A percentile compares a stretch with the other conserved stretches of the same genome.
These are phyloP conservation scores for Filosporella fistucella DNA, from an alignment of 495 filamentous ascomycete genomes.

Conservation along the genomic window DNA sequence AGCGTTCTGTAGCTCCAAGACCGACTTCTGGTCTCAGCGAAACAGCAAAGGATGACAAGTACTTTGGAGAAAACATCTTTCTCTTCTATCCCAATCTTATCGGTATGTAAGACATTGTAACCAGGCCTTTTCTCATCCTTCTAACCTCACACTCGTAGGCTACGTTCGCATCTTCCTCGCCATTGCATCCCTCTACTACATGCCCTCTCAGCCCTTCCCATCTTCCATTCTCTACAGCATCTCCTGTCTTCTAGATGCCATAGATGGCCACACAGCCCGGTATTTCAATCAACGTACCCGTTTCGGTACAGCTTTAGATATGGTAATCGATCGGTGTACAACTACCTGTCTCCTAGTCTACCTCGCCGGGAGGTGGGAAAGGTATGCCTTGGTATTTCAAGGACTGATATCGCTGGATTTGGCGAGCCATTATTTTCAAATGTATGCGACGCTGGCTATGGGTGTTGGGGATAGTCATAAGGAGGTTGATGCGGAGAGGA, in stretches of 20 bases:
- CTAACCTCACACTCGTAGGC: constrained; percentile 42
- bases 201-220: constrained; percentile 92
- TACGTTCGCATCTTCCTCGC: constrained; percentile 86
- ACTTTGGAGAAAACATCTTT: constrained; percentile 97
- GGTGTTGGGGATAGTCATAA: constrained; percentile 82
- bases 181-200: constrained; percentile 91
- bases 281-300: constrained; percentile 82
- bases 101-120: constrained; percentile 50
- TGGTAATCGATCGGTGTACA: constrained; percentile 94
- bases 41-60: too few species aligned
- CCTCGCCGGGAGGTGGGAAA: constrained; percentile 82
- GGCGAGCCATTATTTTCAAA: constrained; percentile 96
- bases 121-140: not conserved
- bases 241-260: constrained; percentile 87
- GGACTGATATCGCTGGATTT: constrained; percentile 84
- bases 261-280: constrained; percentile 87
- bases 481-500: constrained; percentile 77
- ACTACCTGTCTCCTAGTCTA: constrained; percentile 92
- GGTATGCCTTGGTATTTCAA: constrained; percentile 91
- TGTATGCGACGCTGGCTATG: constrained; percentile 88
- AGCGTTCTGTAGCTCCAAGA: too few species aligned
- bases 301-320: constrained; percentile 95
- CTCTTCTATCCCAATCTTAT: constrained; percentile 91
- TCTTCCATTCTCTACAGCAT: constrained; percentile 87
- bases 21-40: too few species aligned